phyloP scores from a whole-genome alignment of 2,329 filamentous ascomycete genomes.

The Cordyceps militaris region DNA sequence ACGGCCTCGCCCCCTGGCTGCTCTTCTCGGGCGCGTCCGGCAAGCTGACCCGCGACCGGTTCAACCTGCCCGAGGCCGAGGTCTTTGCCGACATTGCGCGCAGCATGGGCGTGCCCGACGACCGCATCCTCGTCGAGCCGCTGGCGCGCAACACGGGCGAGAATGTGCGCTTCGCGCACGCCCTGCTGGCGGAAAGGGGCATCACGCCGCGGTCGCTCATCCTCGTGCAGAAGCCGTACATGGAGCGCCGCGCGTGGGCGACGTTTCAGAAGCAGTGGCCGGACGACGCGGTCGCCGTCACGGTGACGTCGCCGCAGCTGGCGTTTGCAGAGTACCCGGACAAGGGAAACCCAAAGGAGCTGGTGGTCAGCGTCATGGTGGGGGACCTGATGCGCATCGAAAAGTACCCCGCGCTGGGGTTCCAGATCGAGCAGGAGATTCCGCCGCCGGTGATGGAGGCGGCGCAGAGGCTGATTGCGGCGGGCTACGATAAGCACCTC shows the following conservation, averaged over 20 bases:
- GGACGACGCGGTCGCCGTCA: slow-evolving; percentile 25
- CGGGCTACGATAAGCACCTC: slow-evolving; percentile 32
- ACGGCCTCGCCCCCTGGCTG: slow-evolving; percentile 30
- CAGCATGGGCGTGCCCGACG: slow-evolving; percentile 31
- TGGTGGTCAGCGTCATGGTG: slow-evolving; percentile 39
- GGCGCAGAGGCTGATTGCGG: slow-evolving; percentile 31
- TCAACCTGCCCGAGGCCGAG: slow-evolving; percentile 34
- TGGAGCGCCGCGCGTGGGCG: slow-evolving; percentile 39
- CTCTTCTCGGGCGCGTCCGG: slow-evolving; percentile 39
- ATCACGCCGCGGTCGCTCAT: slow-evolving; percentile 28
- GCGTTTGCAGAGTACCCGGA: slow-evolving; percentile 35
- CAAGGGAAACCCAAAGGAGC: slow-evolving; percentile 31
- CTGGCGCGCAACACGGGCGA: slow-evolving; percentile 39
- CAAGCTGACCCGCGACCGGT: slow-evolving; percentile 32
- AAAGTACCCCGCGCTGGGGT: slow-evolving; percentile 36
- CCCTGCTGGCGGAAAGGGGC: slow-evolving; percentile 24
- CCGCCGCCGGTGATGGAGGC: slow-evolving; percentile 36
- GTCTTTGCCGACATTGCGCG: slow-evolving; percentile 35
- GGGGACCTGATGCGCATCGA: slow-evolving; percentile 37
- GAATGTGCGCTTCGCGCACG: slow-evolving; percentile 38
- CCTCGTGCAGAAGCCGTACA: slow-evolving; percentile 42
- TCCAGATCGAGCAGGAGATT: slow-evolving; percentile 37
- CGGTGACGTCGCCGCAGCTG: slow-evolving; percentile 35
- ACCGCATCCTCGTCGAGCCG: slow-evolving; percentile 32
- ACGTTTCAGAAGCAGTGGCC: slow-evolving; percentile 43